Conservation (phyloP, 1,284 basidiomycete species). For the Ganoderma sp. region DNA sequence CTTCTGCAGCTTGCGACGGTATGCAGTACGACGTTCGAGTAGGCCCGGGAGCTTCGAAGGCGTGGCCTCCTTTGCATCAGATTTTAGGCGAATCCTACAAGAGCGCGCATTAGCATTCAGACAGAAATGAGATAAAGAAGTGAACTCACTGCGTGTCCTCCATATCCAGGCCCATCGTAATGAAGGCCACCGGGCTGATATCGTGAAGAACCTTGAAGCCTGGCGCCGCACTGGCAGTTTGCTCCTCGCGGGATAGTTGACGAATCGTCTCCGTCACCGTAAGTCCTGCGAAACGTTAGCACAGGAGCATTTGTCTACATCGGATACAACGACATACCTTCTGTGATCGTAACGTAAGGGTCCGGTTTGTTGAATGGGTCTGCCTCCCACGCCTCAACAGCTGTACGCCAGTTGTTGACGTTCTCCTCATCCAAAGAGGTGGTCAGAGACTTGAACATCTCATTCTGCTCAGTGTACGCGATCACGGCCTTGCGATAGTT, state of each 20-base stretch:
- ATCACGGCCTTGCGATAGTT: background rate
- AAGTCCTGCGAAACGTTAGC: slow-evolving; percentile 6
- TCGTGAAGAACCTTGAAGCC: slow-evolving; percentile 12
- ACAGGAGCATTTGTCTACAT: background rate
- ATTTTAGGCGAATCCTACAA: background rate
- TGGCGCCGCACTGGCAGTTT: background rate
- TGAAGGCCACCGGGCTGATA: slow-evolving; percentile 13
- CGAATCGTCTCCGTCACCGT: slow-evolving; percentile 13
- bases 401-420: slow-evolving; percentile 8
- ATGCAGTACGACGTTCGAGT: slow-evolving; percentile 13
- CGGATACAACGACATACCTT: slow-evolving; percentile 3
- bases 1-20: slow-evolving; percentile 10
- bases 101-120: background rate
- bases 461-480: slow-evolving; percentile 2
- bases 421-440: slow-evolving; percentile 1
- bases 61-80: background rate
- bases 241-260: slow-evolving; percentile 6
- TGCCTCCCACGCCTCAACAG: slow-evolving; percentile 18
- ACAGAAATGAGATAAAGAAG: background rate
- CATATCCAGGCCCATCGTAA: slow-evolving; percentile 24
- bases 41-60: background rate
- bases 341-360: slow-evolving; percentile 11
- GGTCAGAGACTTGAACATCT: background rate
- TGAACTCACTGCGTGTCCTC: slow-evolving; percentile 25
- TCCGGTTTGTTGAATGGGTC: slow-evolving; percentile 12